Evolutionary conservation across 352 stramenopile genomes (phyloP).

Genomic region (Pythium dissimile): DNA sequence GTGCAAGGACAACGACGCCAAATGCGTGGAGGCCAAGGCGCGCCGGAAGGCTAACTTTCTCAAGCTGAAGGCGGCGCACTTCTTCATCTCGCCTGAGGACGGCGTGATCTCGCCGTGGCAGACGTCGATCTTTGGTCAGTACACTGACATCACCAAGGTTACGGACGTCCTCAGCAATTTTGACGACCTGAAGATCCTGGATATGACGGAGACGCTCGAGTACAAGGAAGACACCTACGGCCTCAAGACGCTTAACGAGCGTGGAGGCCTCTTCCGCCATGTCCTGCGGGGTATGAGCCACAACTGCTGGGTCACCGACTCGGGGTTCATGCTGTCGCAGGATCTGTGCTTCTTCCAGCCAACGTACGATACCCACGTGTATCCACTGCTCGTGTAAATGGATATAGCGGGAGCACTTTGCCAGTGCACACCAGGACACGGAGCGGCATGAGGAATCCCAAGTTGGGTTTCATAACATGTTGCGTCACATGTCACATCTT

Average conservation of each 20-base stretch:
- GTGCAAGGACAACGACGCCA: conserved; percentile 1
- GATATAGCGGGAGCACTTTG: too few species aligned
- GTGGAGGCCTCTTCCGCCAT: conserved; percentile 24
- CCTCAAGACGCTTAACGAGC: conserved; percentile 30
- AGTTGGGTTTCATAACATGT: too few species aligned
- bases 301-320: conserved; percentile 33
- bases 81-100: conserved; percentile 36
- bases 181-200: conserved; percentile 27
- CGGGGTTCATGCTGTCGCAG: neutral
- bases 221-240: conserved; percentile 39
- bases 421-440: too few species aligned
- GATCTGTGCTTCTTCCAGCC: conserved; percentile 14
- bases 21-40: conserved; percentile 9
- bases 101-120: conserved; percentile 41
- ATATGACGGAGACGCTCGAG: conserved; percentile 36
- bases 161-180: conserved; percentile 30
- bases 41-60: conserved; percentile 34
- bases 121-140: conserved; percentile 28
- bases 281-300: conserved; percentile 23
- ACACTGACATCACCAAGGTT: conserved; percentile 25
- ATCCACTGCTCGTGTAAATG: conserved; percentile 8
- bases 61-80: conserved; percentile 26
- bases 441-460: too few species aligned
- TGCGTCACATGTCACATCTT: conserved; percentile 7
- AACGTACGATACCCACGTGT: conserved; percentile 7